Percentiles rank a stretch among this genome's conserved stretches.
These are phyloP conservation scores for Lactarius indigo DNA, from an alignment of 768 basidiomycete species.

Conservation along the genomic window DNA sequence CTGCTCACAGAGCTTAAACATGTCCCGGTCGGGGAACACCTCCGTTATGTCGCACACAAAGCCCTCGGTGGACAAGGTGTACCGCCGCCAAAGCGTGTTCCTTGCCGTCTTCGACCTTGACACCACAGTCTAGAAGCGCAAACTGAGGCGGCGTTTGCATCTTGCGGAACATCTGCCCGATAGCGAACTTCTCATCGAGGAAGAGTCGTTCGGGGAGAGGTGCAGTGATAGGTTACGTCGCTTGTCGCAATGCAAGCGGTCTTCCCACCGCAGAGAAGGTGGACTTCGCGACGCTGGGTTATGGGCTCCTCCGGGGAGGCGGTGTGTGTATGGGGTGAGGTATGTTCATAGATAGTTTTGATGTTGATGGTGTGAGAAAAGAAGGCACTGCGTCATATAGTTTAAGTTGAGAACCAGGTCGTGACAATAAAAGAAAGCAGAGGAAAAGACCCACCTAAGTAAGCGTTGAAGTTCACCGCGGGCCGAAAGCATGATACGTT, in stretches of 20 bases:
- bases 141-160: no score
- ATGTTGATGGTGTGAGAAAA: constrained; percentile 60
- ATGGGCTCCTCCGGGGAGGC: constrained; percentile 49
- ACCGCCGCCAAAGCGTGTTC: no score
- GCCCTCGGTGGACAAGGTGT: no score
- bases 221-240: constrained; percentile 56
- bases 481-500: constrained; percentile 63
- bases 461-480: constrained; percentile 69
- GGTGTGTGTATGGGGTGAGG: constrained; percentile 35
- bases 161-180: no score
- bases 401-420: neutral
- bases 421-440: neutral
- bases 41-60: no score
- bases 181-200: no score
- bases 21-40: no score
- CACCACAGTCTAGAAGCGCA: no score
- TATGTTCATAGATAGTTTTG: constrained; percentile 52
- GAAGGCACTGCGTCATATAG: constrained; percentile 46
- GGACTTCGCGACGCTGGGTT: constrained; percentile 60
- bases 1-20: no score
- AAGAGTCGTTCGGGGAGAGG: constrained; percentile 44
- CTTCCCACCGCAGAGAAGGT: constrained; percentile 53
- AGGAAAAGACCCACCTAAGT: constrained; percentile 46
- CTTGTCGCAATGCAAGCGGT: constrained; percentile 63
- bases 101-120: no score